phyloP scores from a whole-genome alignment of 345 rosid genomes.

The Linum usitatissimum region DNA sequence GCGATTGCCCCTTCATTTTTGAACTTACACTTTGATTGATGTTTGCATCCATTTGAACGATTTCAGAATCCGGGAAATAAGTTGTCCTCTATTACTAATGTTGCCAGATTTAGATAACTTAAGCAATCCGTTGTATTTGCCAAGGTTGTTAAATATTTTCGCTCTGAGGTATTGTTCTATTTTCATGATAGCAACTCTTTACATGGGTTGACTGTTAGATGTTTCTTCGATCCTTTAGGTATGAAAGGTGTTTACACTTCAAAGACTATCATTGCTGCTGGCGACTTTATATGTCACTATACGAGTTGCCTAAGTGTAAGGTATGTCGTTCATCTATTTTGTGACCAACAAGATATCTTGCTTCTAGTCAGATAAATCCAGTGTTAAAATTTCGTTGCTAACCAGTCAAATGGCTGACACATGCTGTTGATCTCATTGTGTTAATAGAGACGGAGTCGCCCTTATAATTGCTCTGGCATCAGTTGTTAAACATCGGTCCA shows the following conservation, averaged over 20 bases:
- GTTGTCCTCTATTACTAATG: not conserved
- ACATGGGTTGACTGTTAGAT: not conserved
- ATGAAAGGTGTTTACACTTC: conserved; percentile 69
- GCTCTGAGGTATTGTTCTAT: not conserved
- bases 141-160: too few species aligned
- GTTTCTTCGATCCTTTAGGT: conserved; percentile 33
- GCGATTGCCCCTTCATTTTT: not conserved
- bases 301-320: conserved; percentile 39
- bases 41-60: too few species aligned
- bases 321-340: conserved; percentile 20
- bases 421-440: conserved; percentile 16
- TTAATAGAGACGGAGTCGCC: conserved; percentile 41
- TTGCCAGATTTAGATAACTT: not conserved
- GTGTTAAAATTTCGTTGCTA: not conserved
- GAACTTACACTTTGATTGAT: too few species aligned
- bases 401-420: conserved; percentile 4
- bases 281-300: conserved; percentile 48
- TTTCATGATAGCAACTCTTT: not conserved
- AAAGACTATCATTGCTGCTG: conserved; percentile 51
- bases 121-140: not conserved
- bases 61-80: not conserved
- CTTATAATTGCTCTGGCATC: conserved; percentile 61
- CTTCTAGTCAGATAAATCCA: not conserved
- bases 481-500: conserved; percentile 53
- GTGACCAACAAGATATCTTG: too few species aligned